Base-by-base conservation (phyloP, 2,329 filamentous ascomycete genomes). In the Verticillium longisporum region DNA sequence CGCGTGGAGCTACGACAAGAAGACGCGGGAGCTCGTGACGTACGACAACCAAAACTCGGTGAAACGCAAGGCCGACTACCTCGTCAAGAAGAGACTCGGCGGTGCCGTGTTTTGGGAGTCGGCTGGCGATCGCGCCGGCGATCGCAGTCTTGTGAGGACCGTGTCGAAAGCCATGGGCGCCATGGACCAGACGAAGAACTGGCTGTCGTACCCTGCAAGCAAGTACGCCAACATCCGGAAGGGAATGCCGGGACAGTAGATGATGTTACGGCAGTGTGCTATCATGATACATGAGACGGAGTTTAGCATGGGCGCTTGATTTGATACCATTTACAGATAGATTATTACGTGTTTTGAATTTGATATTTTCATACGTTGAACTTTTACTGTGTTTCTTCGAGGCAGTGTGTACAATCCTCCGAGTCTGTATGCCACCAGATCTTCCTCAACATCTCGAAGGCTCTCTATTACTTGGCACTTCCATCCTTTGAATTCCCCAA, bases 41-140 rank as follows among this genome's bases (percentile, higher is more conserved):
- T 95, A 91, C 68, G 87, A 90, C 67, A 89, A 82, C 4, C 77
- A 84, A 0, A 71, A 75, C 36, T 85, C 87, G 64, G 84, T 83
- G 0, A 71, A 71, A 33, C 70, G 76, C 65, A 96, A 95, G 77
- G 83, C 83, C 0, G 70, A 77, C 9, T 95, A 88, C 69, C 80
- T 95, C 65, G 75, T 78, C 66, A 68, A 76, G 26, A 78, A 79
- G 59, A 77, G 82, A 0, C 80, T 96, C 1, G 91, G 89, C 1
- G 91, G 91, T 13, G 87, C 84, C 0, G 90, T 95, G 79, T 96
- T 89, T 83, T 96, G 91, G 91, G 91, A 96, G 73, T 88, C 85
- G 10, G 89, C 85, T 65, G 87, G 85, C 13, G 91, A 96, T 68
- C 77, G 73, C 65, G 66, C 64, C 0, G 81, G 78, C 36, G 69